A percentile compares a stretch with the other conserved stretches of the same genome.
Conservation (phyloP, 2,329 filamentous ascomycete genomes). For the Apiospora saccharicola region DNA sequence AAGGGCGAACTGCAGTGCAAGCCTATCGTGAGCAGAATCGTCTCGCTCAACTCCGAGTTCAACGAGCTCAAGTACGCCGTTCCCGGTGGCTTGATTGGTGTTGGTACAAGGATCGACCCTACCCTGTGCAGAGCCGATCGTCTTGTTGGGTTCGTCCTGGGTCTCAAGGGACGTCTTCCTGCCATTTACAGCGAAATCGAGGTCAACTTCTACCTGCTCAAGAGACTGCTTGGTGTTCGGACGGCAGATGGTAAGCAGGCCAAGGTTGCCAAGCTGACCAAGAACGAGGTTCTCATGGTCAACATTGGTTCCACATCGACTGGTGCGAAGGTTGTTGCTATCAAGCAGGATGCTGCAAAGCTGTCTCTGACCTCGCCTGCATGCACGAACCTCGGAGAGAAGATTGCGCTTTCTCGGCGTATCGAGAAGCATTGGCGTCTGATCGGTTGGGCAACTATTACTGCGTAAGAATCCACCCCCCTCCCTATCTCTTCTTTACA, state of each 20-base stretch:
- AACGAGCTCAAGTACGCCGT: slow-evolving; percentile 99
- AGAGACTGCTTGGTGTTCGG: slow-evolving; percentile 93
- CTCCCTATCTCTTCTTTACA: background rate
- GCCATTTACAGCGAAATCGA: slow-evolving; percentile 99
- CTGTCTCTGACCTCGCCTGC: slow-evolving; percentile 90
- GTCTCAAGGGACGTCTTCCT: slow-evolving; percentile 89
- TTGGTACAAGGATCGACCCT: slow-evolving; percentile 95
- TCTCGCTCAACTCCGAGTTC: slow-evolving; percentile 95
- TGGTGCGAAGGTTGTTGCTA: slow-evolving; percentile 94
- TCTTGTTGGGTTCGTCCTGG: slow-evolving; percentile 96
- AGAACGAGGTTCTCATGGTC: slow-evolving; percentile 99
- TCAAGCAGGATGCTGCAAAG: slow-evolving; percentile 98
- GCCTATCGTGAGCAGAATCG: slow-evolving; percentile 94
- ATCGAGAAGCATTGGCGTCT: slow-evolving; percentile 99
- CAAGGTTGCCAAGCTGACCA: slow-evolving; percentile 97
- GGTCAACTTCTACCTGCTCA: slow-evolving; percentile 98
- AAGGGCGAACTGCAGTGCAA: slow-evolving; percentile 94
- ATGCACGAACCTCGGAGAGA: slow-evolving; percentile 97
- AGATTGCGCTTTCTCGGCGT: slow-evolving; percentile 94
- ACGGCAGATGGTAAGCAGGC: slow-evolving; percentile 98
- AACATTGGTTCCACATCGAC: slow-evolving; percentile 99
- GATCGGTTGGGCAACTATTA: slow-evolving; percentile 88
- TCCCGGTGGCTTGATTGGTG: slow-evolving; percentile 96
- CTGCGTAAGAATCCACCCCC: slow-evolving; percentile 59
- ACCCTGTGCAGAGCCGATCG: slow-evolving; percentile 98